Percentiles rank a stretch among this genome's conserved stretches.
Evolutionary conservation across 108 stramenopile genomes (phyloP).

Genomic region (Nitzschia inconspicua): DNA sequence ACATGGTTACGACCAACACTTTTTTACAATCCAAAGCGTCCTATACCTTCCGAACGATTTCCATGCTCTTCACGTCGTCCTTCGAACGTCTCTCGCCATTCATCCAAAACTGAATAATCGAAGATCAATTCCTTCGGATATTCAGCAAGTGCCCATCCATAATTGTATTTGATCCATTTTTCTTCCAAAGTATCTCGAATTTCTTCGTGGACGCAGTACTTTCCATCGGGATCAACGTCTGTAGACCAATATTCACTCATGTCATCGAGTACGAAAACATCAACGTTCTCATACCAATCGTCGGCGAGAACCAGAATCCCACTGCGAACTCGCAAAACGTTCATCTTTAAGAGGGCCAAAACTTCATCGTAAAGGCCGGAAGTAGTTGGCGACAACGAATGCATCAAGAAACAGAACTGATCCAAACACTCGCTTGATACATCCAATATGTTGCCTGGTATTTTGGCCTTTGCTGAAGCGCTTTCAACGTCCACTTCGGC

Average conservation of each 20-base stretch:
- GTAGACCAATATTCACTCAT: slow-evolving; percentile 56
- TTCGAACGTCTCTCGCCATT: slow-evolving; percentile 62
- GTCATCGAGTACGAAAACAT: slow-evolving; percentile 61
- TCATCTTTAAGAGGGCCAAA: slow-evolving; percentile 39
- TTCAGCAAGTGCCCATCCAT: slow-evolving; percentile 27
- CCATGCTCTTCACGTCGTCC: slow-evolving; percentile 37
- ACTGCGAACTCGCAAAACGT: slow-evolving; percentile 35
- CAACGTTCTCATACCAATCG: slow-evolving; percentile 60
- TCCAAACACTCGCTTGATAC: slow-evolving; percentile 13
- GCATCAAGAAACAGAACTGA: slow-evolving; percentile 39
- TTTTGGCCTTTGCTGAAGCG: no score
- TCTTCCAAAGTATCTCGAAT: slow-evolving; percentile 33
- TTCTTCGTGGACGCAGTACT: slow-evolving; percentile 16
- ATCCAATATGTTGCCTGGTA: no score
- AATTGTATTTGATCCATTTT: slow-evolving; percentile 28
- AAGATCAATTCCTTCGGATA: slow-evolving; percentile 53
- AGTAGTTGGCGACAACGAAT: slow-evolving; percentile 42
- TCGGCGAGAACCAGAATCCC: slow-evolving; percentile 40
- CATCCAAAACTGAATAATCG: slow-evolving; percentile 53
- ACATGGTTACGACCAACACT: background rate
- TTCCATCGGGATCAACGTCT: slow-evolving; percentile 47
- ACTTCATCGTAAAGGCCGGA: slow-evolving; percentile 74
- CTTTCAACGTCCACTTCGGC: no score
- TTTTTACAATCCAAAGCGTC: slow-evolving; percentile 59
- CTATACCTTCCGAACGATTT: slow-evolving; percentile 53